Conservation (phyloP, 345 rosid genomes). For the Lepidium africanum region DNA sequence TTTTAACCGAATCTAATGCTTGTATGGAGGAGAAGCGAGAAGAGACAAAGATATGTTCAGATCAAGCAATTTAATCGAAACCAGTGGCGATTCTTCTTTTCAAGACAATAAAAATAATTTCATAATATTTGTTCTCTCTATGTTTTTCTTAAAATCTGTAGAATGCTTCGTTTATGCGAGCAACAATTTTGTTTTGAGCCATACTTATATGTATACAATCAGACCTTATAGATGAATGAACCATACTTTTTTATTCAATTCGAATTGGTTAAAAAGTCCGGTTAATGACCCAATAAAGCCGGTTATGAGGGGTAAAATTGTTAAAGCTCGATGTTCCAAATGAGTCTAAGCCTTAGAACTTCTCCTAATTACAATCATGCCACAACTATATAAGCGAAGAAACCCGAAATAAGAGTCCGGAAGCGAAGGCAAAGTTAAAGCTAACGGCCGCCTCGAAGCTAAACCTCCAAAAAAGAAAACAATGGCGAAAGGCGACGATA, state of each 20-base stretch:
- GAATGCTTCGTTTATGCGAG: slow-evolving; percentile 9
- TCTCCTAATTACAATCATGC: neutral
- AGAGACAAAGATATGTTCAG: slow-evolving; percentile 14
- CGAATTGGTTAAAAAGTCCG: neutral
- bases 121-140: neutral
- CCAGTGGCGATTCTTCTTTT: neutral
- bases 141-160: neutral
- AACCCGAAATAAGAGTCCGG: neutral
- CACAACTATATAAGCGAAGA: neutral
- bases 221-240: too few relatives aligned
- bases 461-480: neutral
- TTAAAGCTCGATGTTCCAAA: neutral
- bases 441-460: slow-evolving; percentile 25
- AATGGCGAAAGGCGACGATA: slow-evolving; percentile 83
- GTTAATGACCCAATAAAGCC: neutral
- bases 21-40: neutral
- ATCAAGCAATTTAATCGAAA: neutral
- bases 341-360: neutral
- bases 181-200: slow-evolving; percentile 21
- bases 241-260: too few relatives aligned
- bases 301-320: neutral
- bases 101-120: neutral
- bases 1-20: neutral
- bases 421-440: neutral
- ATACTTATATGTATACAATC: neutral